phyloP scores from a whole-genome alignment of 257 asterid genomes.

The Scutellaria minor region DNA sequence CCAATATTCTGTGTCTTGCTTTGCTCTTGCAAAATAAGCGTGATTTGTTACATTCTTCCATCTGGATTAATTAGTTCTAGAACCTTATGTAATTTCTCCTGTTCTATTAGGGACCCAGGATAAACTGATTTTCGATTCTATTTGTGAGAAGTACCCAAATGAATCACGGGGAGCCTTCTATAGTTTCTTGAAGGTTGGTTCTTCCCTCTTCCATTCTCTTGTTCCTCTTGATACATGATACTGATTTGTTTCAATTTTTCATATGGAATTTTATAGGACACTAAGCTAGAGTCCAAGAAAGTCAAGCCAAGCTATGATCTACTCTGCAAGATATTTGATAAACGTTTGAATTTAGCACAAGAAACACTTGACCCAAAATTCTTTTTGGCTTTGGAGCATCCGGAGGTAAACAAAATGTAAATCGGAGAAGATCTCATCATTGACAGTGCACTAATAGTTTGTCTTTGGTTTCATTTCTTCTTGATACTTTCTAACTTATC shows the following conservation, averaged over 20 bases:
- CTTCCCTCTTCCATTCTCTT: slow-evolving; percentile 12
- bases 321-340: slow-evolving; percentile 65
- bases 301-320: slow-evolving; percentile 58
- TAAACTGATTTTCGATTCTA: slow-evolving; percentile 57
- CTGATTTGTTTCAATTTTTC: slow-evolving; percentile 13
- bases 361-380: slow-evolving; percentile 62
- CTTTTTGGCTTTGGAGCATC: slow-evolving; percentile 79
- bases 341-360: slow-evolving; percentile 52
- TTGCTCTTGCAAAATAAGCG: slow-evolving; percentile 1
- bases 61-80: slow-evolving; percentile 14
- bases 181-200: slow-evolving; percentile 64
- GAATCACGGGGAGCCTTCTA: slow-evolving; percentile 69
- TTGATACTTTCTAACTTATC: slow-evolving; percentile 21
- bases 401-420: slow-evolving; percentile 54
- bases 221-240: slow-evolving; percentile 15
- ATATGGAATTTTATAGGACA: slow-evolving; percentile 41
- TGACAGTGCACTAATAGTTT: not conserved
- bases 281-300: slow-evolving; percentile 55
- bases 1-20: not conserved
- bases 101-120: slow-evolving; percentile 53
- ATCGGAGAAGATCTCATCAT: slow-evolving; percentile 9
- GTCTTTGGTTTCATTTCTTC: slow-evolving; percentile 1
- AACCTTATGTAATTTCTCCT: slow-evolving; percentile 25
- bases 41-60: slow-evolving; percentile 24
- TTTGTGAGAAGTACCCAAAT: slow-evolving; percentile 69